phyloP scores from a whole-genome alignment of 495 filamentous ascomycete species.

The Sabuloglossum arenarium region DNA sequence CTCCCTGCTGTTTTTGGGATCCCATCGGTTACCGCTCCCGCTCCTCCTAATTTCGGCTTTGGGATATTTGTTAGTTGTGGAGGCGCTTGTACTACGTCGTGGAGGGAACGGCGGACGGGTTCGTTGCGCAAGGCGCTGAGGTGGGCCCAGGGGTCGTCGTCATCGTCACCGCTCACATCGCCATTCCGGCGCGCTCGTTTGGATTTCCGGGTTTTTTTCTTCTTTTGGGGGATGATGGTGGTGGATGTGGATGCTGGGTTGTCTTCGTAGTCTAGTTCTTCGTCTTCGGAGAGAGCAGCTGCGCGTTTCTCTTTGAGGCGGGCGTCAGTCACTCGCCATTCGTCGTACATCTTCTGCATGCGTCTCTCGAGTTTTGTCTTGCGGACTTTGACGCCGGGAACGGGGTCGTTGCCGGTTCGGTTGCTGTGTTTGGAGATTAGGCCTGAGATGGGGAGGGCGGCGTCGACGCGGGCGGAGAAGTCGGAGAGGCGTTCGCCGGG shows the following conservation, averaged over 20 bases:
- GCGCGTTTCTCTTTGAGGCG: conserved; percentile 31
- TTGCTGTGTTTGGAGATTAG: conserved; percentile 9
- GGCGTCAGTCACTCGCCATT: conserved; percentile 55
- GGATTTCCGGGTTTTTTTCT: conserved; percentile 22
- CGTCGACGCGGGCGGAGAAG: conserved; percentile 70
- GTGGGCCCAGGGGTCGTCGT: conserved; percentile 67
- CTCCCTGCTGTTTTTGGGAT: conserved; percentile 62
- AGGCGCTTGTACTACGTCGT: conserved; percentile 67
- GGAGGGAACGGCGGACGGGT: conserved; percentile 26
- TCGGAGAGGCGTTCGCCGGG: conserved; percentile 67
- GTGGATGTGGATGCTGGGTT: conserved; percentile 26
- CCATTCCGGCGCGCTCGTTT: conserved; percentile 21
- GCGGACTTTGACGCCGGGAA: neutral
- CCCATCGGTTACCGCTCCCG: conserved; percentile 47
- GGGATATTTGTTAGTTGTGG: conserved; percentile 46
- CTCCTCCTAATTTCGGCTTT: conserved; percentile 51
- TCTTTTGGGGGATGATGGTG: too few relatives aligned
- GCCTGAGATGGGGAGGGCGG: conserved; percentile 52
- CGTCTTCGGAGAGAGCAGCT: conserved; percentile 36
- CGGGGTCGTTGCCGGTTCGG: conserved; percentile 23
- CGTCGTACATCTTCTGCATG: conserved; percentile 57
- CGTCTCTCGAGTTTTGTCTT: conserved; percentile 62
- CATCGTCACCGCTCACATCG: conserved; percentile 22
- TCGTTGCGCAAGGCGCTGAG: conserved; percentile 30
- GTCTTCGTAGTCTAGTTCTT: conserved; percentile 42